Base-by-base conservation (phyloP, 257 asterid genomes). In the Scutellaria barbata region DNA sequence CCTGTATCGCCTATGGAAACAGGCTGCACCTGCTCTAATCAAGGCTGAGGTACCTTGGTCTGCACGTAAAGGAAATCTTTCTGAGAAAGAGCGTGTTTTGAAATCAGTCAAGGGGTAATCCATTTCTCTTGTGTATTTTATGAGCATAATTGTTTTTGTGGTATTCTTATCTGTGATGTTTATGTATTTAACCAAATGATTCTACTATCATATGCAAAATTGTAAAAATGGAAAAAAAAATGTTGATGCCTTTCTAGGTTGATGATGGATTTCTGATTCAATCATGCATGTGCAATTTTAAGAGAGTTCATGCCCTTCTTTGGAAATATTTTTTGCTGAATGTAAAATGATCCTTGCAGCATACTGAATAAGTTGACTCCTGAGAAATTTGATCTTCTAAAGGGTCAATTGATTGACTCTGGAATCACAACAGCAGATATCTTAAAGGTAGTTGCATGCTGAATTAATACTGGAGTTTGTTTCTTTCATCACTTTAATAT, bases 21-120 rank as follows among this genome's bases (percentile, higher is more conserved):
- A 92, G 98, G 92, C 76, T 64, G 71, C 93, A 58, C 82, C 97
- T 69, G 83, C 96, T 76, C 78, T 95, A 68, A 80, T 82, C 75
- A 95, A 92, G 84, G 98, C 99, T 25, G 97, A 95, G 43, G 86
- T 85, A 58, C 98, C 99, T n/a, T 95, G 99, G 99, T 89, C 98
- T 52, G 98, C 76, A 76, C 84, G 80, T 42, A 89, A 87, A 74
- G 97, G 90, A 50, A 83, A 20, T 77, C 93, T 92, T 47, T 95
- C 99, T 53, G 98, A 95, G 11, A 79, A 85, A 74, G 99, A 83
- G 4, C 96, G 94, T 63, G 98, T 95, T 68, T 74, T 84, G 82
- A 95, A 95, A 84, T 78, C 98, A 52, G 93, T 92, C 60, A 95
- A 92, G 84, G 99, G 99, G 99, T 88, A 85, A 76, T 61, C 41